Base-by-base conservation (phyloP, 2,329 filamentous ascomycete species). In the Coniochaeta prunicola region DNA sequence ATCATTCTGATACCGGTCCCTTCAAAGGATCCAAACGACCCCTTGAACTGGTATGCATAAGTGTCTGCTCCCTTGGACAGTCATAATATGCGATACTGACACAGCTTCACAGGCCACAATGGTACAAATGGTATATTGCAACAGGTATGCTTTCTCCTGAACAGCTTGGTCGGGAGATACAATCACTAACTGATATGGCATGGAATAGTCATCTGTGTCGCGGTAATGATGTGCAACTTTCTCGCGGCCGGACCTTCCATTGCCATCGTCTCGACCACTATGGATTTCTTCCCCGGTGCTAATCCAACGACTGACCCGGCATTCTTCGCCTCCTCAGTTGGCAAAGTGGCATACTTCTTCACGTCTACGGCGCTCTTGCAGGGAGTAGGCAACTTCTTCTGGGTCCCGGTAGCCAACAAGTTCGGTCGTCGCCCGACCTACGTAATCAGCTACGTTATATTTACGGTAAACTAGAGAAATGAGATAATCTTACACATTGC, bases 151-250 rank as follows among this genome's bases (percentile, higher is more conserved):
- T 5, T n/a, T 9, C 17, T 42, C 28, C 15, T 17, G 24, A 5
- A 5, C 30, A 50, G 2, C 10, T 30, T 28, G 45, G 13, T 17
- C 21, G 30, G 9, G 19, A 45, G 3, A 21, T 9, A 19, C 10
- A 28, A 26, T 17, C 45, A 50, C 45, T 50, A 30, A 50, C 45
- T 50, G n/a, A 50, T n/a, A 30, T 21, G 19, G 19, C 45, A 28
- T n/a, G 45, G 19, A 38, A 65, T 70, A 54, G 68, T 81, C 15
- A 74, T 82, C 34, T 82, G 78, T 65, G 61, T 78, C 3, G 79
- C 80, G 57, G 82, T 84, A 71, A 73, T 81, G 61, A 74, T 83
- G 68, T 80, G 76, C 69, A 84, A 83, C 67, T 83, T 83, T 62
- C 69, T 84, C 4, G 80, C 80, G 0, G 81, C 80, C n/a, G 81